A percentile compares a stretch with the other conserved stretches of the same genome.
phyloP scores from a whole-genome alignment of 176 grass and related monocot species.

The Luzula sylvatica region DNA sequence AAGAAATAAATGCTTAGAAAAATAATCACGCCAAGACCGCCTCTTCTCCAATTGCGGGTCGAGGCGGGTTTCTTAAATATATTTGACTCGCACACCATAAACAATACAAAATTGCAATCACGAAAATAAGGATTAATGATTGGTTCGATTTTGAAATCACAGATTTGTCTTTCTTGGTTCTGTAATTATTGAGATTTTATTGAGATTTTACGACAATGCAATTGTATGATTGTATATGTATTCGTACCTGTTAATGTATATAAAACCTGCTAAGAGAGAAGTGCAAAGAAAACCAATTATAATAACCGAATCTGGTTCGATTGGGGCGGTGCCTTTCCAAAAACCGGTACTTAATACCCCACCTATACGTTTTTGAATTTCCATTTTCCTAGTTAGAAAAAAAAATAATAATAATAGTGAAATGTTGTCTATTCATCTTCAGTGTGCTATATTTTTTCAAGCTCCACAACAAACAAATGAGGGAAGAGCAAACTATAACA shows the following conservation, averaged over 20 bases:
- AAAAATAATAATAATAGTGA: no score
- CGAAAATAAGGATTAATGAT: constrained; percentile 45
- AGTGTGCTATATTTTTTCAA: no score
- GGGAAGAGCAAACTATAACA: no score
- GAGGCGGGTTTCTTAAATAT: constrained; percentile 60
- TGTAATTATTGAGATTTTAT: constrained; percentile 18
- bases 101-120: constrained; percentile 53
- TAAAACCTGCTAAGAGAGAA: constrained; percentile 46
- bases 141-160: constrained; percentile 56
- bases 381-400: constrained; percentile 57
- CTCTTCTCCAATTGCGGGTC: constrained; percentile 83
- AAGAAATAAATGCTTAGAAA: constrained; percentile 77
- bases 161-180: constrained; percentile 41
- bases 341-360: constrained; percentile 88
- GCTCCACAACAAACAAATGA: no score
- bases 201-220: background rate
- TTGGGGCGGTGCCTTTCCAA: constrained; percentile 66
- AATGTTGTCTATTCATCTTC: no score
- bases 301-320: constrained; percentile 76
- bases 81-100: constrained; percentile 83
- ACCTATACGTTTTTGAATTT: constrained; percentile 73
- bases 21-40: constrained; percentile 87
- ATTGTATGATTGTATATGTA: background rate
- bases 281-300: constrained; percentile 59
- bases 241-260: constrained; percentile 88